Conservation (phyloP, 2,329 filamentous ascomycete species). For the Botrytis pseudocinerea region DNA sequence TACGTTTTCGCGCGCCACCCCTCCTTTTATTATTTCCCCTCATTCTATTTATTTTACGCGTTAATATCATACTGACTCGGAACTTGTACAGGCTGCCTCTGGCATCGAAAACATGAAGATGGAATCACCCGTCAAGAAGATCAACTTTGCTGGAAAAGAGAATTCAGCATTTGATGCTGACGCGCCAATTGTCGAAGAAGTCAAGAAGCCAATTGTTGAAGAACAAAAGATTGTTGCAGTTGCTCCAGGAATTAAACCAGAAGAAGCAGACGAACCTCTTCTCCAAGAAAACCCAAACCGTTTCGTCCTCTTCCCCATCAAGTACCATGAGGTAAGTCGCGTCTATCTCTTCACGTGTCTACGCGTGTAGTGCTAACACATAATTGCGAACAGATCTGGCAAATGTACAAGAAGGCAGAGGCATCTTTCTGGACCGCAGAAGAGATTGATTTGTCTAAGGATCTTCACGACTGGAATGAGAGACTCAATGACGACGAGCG, state of each 20-base stretch:
- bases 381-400: slow-evolving; percentile 75
- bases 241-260: slow-evolving; percentile 58
- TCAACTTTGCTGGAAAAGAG: slow-evolving; percentile 84
- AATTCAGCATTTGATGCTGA: slow-evolving; percentile 61
- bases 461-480: slow-evolving; percentile 99
- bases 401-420: slow-evolving; percentile 99
- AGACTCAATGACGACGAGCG: slow-evolving; percentile 93
- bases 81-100: slow-evolving; percentile 68
- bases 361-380: slow-evolving; percentile 66
- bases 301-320: slow-evolving; percentile 98
- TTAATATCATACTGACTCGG: slow-evolving; percentile 37
- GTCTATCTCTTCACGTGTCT: slow-evolving; percentile 44
- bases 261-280: slow-evolving; percentile 83
- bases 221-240: slow-evolving; percentile 46
- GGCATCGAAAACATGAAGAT: slow-evolving; percentile 88
- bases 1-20: slow-evolving; percentile 45
- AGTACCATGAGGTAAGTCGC: slow-evolving; percentile 91
- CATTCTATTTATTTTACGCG: slow-evolving; percentile 25
- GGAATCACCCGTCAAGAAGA: slow-evolving; percentile 89
- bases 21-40: slow-evolving; percentile 42
- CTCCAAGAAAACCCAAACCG: slow-evolving; percentile 93
- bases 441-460: slow-evolving; percentile 98
- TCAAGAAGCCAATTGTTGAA: slow-evolving; percentile 57
- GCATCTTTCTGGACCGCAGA: slow-evolving; percentile 99
- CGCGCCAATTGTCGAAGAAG: slow-evolving; percentile 54